Base-by-base conservation (phyloP, 495 filamentous ascomycete genomes). In the Sphaerosporella brunnea region DNA sequence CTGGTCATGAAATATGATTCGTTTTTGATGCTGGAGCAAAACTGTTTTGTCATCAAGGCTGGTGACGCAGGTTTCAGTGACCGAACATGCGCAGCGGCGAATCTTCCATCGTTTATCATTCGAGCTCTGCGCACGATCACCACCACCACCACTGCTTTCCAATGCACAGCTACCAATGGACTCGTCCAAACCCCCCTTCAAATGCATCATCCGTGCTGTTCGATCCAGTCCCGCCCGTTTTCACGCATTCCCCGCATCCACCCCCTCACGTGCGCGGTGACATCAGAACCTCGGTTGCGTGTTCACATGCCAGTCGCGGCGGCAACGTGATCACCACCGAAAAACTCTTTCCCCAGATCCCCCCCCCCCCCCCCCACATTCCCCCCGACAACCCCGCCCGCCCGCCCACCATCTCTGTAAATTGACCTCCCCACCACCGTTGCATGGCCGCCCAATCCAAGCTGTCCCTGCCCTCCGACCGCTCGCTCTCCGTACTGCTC, bases 371-470 rank as follows among this genome's bases (percentile, higher is more conserved):
- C 35, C 13, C 28, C 7, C 35, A 37, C 18, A 11, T 5, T 9
- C 4, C 16, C 35, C 35, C 18, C 35, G 35, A 37, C 18, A 8
- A 9, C 35, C 4, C 35, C 5, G 4, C 35, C 35, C 4, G 5
- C 28, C 13, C 28, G 28, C 28, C 28, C 28, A 13, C 28, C 5
- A 32, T 32, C 13, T 32, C 28, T 32, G 5, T 13, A 5, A 5
- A 32, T 13, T 32, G 28, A 13, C 28, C 5, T 13, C 28, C 28
- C 5, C 28, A 5, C 13, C 28, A 32, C 7, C 28, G 28, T 15
- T 15, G 35, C 38, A 93, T 93, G 82, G 82, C 80, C 54, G 76
- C 69, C 52, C 80, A 80, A 61, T 94, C 87, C 19, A 93, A 88
- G 66, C 68, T 92, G 25, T 48, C 61, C n/a, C 53, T 68, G 26